Percentiles rank a stretch among this genome's conserved stretches.
These are phyloP conservation scores for Penicillium pulvis DNA, from an alignment of 495 filamentous ascomycete genomes.

Conservation along the genomic window DNA sequence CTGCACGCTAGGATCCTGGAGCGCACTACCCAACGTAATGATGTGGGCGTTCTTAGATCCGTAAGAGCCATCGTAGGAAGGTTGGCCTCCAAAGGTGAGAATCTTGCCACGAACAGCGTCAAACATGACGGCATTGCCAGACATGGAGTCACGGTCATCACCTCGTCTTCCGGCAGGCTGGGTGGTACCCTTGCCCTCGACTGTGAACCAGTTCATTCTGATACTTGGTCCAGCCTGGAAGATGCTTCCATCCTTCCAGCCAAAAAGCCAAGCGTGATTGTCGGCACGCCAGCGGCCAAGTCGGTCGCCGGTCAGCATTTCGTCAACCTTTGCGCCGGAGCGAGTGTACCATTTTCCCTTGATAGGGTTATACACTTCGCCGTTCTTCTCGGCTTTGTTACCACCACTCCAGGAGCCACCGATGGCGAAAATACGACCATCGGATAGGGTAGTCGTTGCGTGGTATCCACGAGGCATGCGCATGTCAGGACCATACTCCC, in stretches of 20 bases:
- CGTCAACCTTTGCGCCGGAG: slow-evolving; percentile 36
- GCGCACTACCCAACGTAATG: slow-evolving; percentile 46
- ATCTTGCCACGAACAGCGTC: slow-evolving; percentile 59
- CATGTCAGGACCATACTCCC: slow-evolving; percentile 43
- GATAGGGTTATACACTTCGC: slow-evolving; percentile 53
- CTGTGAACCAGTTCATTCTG: slow-evolving; percentile 50
- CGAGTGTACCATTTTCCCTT: slow-evolving; percentile 41
- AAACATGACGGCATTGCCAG: slow-evolving; percentile 57
- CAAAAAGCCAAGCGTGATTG: slow-evolving; percentile 57
- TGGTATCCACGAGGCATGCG: slow-evolving; percentile 59
- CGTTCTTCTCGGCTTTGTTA: slow-evolving; percentile 47
- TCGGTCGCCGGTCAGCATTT: slow-evolving; percentile 55
- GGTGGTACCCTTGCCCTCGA: slow-evolving; percentile 39
- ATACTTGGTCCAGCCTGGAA: slow-evolving; percentile 59
- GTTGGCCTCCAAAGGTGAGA: slow-evolving; percentile 52
- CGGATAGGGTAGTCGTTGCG: slow-evolving; percentile 49
- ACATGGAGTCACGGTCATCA: slow-evolving; percentile 54
- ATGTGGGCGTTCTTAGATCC: slow-evolving; percentile 48
- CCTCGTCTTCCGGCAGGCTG: slow-evolving; percentile 33
- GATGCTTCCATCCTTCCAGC: slow-evolving; percentile 53
- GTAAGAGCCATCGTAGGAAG: slow-evolving; percentile 42
- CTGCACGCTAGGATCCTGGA: slow-evolving; percentile 7
- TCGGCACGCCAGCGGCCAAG: slow-evolving; percentile 28
- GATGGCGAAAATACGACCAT: slow-evolving; percentile 61
- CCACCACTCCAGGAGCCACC: slow-evolving; percentile 58